Evolutionary conservation across 306 rosid species (phyloP).

Genomic region (Geum urbanum): DNA sequence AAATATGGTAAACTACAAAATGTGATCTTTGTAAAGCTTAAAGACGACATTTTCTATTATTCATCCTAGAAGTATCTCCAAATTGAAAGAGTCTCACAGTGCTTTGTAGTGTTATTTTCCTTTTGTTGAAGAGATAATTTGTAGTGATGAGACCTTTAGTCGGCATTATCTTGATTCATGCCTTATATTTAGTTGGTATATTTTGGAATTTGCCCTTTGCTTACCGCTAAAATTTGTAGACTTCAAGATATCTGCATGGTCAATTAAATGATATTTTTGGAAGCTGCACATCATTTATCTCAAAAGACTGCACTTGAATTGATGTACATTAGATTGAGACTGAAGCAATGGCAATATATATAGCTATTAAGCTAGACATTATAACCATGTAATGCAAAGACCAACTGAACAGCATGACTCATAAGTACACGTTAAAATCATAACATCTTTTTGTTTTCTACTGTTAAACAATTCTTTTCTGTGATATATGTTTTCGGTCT

Average conservation of each 20-base stretch:
- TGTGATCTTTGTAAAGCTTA: background rate
- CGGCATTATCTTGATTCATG: slow-evolving; percentile 1
- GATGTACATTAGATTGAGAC: background rate
- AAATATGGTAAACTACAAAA: too few relatives aligned
- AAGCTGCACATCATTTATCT: background rate
- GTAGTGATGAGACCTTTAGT: background rate
- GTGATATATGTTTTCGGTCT: background rate
- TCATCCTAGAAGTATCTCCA: too few relatives aligned
- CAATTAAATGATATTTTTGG: too few relatives aligned
- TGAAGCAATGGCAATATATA: background rate
- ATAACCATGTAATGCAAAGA: background rate
- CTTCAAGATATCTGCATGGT: background rate
- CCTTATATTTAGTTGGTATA: background rate
- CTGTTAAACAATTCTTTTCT: background rate
- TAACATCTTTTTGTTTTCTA: background rate
- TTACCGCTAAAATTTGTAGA: too few relatives aligned
- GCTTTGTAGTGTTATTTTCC: background rate
- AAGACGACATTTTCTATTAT: background rate
- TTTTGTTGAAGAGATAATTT: background rate
- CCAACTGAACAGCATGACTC: background rate
- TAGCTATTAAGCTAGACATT: background rate
- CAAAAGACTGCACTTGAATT: too few relatives aligned
- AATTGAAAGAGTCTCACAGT: background rate
- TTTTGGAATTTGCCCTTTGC: background rate
- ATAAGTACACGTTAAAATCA: background rate